Evolutionary conservation across 2,329 filamentous ascomycete genomes (phyloP).

Genomic region (Shiraia bambusicola): DNA sequence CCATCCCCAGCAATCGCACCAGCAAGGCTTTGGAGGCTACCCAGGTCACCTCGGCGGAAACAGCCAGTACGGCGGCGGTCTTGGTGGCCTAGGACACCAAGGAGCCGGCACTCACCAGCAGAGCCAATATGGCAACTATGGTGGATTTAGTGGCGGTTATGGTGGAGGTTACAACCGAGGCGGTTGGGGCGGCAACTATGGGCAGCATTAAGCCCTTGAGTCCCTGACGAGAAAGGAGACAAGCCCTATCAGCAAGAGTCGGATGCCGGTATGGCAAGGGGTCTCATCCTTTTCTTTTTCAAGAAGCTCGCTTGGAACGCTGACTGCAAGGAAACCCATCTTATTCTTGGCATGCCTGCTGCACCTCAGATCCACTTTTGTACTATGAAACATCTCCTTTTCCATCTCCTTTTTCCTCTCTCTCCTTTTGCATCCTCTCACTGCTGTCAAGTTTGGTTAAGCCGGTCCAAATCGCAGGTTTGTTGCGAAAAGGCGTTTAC

Average conservation of each 20-base stretch:
- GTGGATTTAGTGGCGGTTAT: constrained; percentile 44
- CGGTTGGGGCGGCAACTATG: constrained; percentile 54
- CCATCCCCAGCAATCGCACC: constrained; percentile 58
- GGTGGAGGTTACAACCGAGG: constrained; percentile 48
- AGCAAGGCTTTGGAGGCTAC: constrained; percentile 60
- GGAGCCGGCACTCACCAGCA: constrained; percentile 48
- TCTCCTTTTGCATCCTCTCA: constrained; percentile 39
- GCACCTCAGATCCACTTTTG: constrained; percentile 27
- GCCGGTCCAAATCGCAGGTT: constrained; percentile 18
- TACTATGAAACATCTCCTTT: constrained; percentile 37
- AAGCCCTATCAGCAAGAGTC: constrained; percentile 24
- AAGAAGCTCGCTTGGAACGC: constrained; percentile 20
- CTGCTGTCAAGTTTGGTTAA: constrained; percentile 25
- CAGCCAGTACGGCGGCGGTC: constrained; percentile 55
- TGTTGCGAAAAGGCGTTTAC: constrained; percentile 26
- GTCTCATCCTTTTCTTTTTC: constrained; percentile 18
- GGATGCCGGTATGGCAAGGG: constrained; percentile 25
- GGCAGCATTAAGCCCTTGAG: constrained; percentile 34
- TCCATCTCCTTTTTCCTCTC: constrained; percentile 19
- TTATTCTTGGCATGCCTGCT: constrained; percentile 26
- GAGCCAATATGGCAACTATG: constrained; percentile 47
- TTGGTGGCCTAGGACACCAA: constrained; percentile 55
- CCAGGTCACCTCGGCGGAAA: constrained; percentile 52
- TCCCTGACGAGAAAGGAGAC: constrained; percentile 17
- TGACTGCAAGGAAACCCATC: constrained; percentile 30